Conservation (phyloP, 805 yeast genomes). For the Candida jianshihensis region DNA sequence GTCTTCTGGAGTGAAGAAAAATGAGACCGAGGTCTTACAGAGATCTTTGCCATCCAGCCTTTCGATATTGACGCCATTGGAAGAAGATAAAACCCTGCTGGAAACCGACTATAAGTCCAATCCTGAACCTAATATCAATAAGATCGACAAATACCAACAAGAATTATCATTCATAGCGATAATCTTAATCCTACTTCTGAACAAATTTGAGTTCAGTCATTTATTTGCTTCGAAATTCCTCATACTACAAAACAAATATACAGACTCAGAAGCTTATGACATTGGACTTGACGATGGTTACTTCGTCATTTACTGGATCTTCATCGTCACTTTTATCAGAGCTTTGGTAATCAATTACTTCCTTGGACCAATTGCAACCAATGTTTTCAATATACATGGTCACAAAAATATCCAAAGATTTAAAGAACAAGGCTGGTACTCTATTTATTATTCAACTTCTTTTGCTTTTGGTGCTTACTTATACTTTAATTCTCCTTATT, state of each 20-base stretch:
- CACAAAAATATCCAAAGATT: constrained; percentile 56
- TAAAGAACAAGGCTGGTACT: constrained; percentile 83
- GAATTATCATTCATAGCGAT: constrained; percentile 21
- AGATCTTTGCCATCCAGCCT: neutral
- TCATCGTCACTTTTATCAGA: constrained; percentile 52
- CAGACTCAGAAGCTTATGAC: constrained; percentile 34
- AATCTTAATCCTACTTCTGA: constrained; percentile 14
- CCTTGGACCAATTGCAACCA: constrained; percentile 49
- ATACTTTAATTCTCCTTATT: constrained; percentile 53
- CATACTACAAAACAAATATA: constrained; percentile 32
- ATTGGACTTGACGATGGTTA: constrained; percentile 50
- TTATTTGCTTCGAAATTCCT: constrained; percentile 31
- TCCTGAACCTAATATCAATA: too few species aligned
- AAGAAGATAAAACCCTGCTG: neutral
- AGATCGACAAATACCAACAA: too few species aligned
- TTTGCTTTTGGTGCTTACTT: constrained; percentile 52
- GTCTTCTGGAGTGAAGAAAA: neutral
- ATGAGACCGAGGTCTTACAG: neutral
- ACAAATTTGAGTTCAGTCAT: constrained; percentile 21
- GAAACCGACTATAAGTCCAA: too few species aligned
- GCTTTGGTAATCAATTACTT: constrained; percentile 51
- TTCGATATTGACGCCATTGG: neutral
- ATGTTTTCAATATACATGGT: constrained; percentile 34
- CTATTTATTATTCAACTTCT: constrained; percentile 50
- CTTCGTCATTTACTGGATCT: constrained; percentile 46